Percentiles rank a stretch among this genome's conserved stretches.
Conservation (phyloP, 164 flowering plant genomes). For the Tetrastigma voinierianum region DNA sequence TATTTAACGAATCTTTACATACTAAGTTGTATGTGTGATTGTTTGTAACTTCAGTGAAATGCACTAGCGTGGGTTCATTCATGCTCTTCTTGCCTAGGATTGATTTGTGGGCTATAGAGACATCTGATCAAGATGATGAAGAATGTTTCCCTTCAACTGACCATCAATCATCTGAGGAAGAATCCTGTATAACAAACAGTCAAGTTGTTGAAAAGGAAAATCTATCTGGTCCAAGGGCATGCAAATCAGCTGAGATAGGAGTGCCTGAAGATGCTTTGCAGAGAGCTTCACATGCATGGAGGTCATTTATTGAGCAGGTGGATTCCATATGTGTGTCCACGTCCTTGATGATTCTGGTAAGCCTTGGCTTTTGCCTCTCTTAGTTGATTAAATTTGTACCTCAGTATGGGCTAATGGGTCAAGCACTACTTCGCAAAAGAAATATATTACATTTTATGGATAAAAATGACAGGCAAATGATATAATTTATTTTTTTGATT, state of each 20-base stretch:
- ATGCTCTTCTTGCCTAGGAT: slow-evolving; percentile 83
- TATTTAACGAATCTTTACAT: no score
- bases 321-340: slow-evolving; percentile 55
- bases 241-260: slow-evolving; percentile 15
- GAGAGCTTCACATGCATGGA: slow-evolving; percentile 60
- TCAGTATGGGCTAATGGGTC: background rate
- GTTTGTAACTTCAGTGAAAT: slow-evolving; percentile 52
- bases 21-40: no score
- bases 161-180: slow-evolving; percentile 8
- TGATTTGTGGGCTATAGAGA: slow-evolving; percentile 87
- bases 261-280: slow-evolving; percentile 17
- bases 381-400: background rate
- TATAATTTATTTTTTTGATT: background rate
- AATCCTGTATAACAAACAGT: background rate
- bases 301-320: slow-evolving; percentile 77
- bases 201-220: slow-evolving; percentile 12
- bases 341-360: slow-evolving; percentile 83
- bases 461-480: no score
- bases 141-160: slow-evolving; percentile 18
- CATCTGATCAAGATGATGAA: slow-evolving; percentile 21
- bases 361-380: slow-evolving; percentile 5
- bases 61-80: slow-evolving; percentile 53
- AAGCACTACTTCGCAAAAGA: no score
- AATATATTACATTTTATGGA: no score
- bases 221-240: slow-evolving; percentile 5